phyloP scores from a whole-genome alignment of 495 filamentous ascomycete species.

The Podospora pseudoanserina region DNA sequence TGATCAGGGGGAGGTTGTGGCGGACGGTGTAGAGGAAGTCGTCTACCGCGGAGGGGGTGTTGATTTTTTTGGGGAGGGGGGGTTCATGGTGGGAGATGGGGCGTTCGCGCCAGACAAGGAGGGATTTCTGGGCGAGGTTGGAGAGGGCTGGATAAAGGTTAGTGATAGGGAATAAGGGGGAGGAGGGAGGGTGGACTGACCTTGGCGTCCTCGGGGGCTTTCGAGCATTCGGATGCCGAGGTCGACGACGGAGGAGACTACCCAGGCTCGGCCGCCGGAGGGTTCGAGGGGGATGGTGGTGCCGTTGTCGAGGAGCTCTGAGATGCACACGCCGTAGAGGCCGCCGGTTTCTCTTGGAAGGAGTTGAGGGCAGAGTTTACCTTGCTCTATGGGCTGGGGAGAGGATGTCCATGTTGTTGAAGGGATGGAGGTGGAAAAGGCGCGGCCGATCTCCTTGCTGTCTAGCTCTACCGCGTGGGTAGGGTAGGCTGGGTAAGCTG shows the following conservation, averaged over 20 bases:
- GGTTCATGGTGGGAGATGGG: constrained; percentile 11
- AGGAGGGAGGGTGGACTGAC: constrained; percentile 3
- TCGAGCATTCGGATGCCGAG: constrained; percentile 26
- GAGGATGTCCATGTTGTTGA: neutral
- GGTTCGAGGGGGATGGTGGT: constrained; percentile 15
- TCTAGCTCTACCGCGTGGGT: neutral
- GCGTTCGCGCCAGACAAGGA: constrained; percentile 19
- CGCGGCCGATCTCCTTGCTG: neutral
- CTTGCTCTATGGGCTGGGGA: constrained; percentile 5
- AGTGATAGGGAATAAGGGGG: neutral
- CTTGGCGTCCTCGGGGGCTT: constrained; percentile 13
- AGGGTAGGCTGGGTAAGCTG: neutral
- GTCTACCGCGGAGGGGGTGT: constrained; percentile 14
- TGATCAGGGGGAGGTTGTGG: constrained; percentile 21
- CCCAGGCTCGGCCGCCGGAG: constrained; percentile 16
- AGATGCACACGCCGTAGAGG: constrained; percentile 23
- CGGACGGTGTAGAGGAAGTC: constrained; percentile 22
- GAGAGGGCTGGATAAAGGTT: constrained; percentile 16
- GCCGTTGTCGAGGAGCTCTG: constrained; percentile 19
- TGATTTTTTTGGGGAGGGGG: neutral
- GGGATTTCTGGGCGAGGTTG: constrained; percentile 18
- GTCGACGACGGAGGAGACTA: constrained; percentile 22
- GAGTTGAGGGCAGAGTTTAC: neutral
- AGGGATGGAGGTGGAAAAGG: neutral
- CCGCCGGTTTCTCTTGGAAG: constrained; percentile 9